Percentiles rank a stretch among this genome's conserved stretches.
These are phyloP conservation scores for Botryotinia convoluta DNA, from an alignment of 2,329 filamentous ascomycete species.

Conservation along the genomic window DNA sequence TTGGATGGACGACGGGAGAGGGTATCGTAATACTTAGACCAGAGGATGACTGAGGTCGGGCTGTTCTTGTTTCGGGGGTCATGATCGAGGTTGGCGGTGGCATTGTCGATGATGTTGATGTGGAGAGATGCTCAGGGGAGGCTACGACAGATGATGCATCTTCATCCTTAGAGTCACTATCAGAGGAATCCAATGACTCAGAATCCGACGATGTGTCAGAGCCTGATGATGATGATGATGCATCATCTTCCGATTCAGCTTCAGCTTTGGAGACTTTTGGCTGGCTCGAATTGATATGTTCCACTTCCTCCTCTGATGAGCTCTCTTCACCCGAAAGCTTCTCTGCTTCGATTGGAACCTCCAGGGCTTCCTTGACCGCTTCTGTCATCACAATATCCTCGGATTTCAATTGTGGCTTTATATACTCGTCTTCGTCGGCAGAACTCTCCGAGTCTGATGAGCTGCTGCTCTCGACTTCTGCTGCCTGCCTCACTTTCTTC, in stretches of 20 bases:
- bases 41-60: conserved; percentile 44
- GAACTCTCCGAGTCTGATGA: conserved; percentile 15
- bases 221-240: conserved; percentile 13
- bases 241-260: conserved; percentile 11
- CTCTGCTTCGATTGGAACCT: not conserved
- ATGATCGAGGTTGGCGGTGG: conserved; percentile 13
- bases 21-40: conserved; percentile 51
- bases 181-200: conserved; percentile 25
- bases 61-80: conserved; percentile 13
- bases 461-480: conserved; percentile 3
- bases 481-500: conserved; percentile 3
- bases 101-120: conserved; percentile 25
- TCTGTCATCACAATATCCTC: not conserved
- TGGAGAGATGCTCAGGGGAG: conserved; percentile 21
- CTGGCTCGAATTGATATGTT: not conserved
- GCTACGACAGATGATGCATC: conserved; percentile 18
- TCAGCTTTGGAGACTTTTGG: conserved; percentile 7
- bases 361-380: not conserved
- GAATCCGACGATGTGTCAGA: conserved; percentile 32
- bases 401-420: not conserved
- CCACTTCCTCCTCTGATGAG: not conserved
- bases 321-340: not conserved
- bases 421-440: conserved; percentile 14
- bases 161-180: conserved; percentile 13
- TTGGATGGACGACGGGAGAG: conserved; percentile 44